phyloP scores from a whole-genome alignment of 139 green algal genomes.

The Coelastrella sp. region DNA sequence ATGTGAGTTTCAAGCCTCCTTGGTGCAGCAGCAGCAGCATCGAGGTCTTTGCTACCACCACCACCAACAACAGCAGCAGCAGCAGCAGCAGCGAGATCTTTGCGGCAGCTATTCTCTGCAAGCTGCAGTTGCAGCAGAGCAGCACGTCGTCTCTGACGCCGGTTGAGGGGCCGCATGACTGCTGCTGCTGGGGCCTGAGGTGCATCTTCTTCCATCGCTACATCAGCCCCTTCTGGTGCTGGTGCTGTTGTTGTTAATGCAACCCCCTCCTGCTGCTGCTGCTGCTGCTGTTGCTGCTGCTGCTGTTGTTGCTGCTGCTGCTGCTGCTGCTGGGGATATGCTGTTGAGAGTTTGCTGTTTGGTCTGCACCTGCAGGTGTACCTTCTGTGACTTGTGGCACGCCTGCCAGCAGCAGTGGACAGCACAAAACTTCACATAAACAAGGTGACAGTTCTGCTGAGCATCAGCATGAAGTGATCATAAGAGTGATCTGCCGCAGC shows the following conservation, averaged over 20 bases:
- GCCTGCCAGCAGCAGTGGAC: slow-evolving; percentile 21
- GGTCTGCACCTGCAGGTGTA: not conserved
- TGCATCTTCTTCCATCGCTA: slow-evolving; percentile 2
- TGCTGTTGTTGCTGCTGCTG: slow-evolving; percentile 26
- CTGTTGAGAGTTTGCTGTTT: not conserved
- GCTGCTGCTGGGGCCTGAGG: not conserved
- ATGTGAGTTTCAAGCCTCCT: slow-evolving; percentile 74
- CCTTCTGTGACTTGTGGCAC: slow-evolving; percentile 42
- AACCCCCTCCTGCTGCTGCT: slow-evolving; percentile 6
- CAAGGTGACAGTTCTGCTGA: not conserved
- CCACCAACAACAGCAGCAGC: not conserved
- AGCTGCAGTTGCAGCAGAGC: slow-evolving; percentile 53
- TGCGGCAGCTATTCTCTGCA: slow-evolving; percentile 27
- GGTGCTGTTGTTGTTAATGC: slow-evolving; percentile 5
- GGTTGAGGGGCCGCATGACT: slow-evolving; percentile 57
- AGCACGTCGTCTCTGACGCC: slow-evolving; percentile 65
- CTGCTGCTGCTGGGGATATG: slow-evolving; percentile 30
- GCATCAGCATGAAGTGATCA: no score
- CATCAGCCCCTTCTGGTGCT: not conserved
- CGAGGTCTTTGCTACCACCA: not conserved
- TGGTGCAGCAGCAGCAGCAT: not conserved
- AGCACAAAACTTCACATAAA: not conserved
- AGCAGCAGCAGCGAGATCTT: slow-evolving; percentile 26
- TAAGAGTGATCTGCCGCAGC: no score
- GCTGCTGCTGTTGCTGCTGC: slow-evolving; percentile 19